Percentiles rank a stretch among this genome's conserved stretches.
Conservation (phyloP, 768 basidiomycete species). For the Xerocomellus chrysenteron region DNA sequence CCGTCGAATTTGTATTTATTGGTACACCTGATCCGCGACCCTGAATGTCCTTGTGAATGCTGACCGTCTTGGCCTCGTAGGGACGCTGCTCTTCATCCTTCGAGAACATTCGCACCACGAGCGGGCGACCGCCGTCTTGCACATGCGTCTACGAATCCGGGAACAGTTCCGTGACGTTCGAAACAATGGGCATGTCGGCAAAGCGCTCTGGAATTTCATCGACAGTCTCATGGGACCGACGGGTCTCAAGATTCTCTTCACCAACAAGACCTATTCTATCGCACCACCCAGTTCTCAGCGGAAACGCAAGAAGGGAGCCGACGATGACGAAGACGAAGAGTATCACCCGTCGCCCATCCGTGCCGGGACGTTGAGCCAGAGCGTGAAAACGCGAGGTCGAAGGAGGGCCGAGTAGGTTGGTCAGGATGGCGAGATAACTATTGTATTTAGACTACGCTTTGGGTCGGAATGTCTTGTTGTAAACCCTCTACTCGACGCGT, state of each 20-base stretch:
- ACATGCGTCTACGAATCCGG: slow-evolving; percentile 58
- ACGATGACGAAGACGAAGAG: slow-evolving; percentile 42
- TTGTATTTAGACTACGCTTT: background rate
- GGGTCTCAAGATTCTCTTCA: slow-evolving; percentile 31
- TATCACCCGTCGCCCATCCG: slow-evolving; percentile 43
- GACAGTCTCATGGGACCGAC: slow-evolving; percentile 38
- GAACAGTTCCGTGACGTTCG: slow-evolving; percentile 61
- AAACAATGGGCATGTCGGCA: slow-evolving; percentile 54
- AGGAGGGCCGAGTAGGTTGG: slow-evolving; percentile 14
- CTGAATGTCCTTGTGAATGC: background rate
- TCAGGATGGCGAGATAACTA: background rate
- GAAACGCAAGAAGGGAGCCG: slow-evolving; percentile 32
- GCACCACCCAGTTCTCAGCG: slow-evolving; percentile 21
- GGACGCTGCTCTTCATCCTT: slow-evolving; percentile 63
- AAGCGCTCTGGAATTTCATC: slow-evolving; percentile 58
- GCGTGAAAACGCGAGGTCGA: slow-evolving; percentile 41
- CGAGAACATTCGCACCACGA: slow-evolving; percentile 41
- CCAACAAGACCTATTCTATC: slow-evolving; percentile 11
- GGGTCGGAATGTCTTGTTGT: background rate
- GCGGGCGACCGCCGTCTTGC: slow-evolving; percentile 53
- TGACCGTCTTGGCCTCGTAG: slow-evolving; percentile 36
- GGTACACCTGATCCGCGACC: slow-evolving; percentile 42
- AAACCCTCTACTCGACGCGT: background rate
- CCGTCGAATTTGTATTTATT: slow-evolving; percentile 78
- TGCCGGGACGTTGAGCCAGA: slow-evolving; percentile 38